Percentiles rank a stretch among this genome's conserved stretches.
These are phyloP conservation scores for Fusarium sp. DNA, from an alignment of 2,329 filamentous ascomycete genomes.

Conservation along the genomic window DNA sequence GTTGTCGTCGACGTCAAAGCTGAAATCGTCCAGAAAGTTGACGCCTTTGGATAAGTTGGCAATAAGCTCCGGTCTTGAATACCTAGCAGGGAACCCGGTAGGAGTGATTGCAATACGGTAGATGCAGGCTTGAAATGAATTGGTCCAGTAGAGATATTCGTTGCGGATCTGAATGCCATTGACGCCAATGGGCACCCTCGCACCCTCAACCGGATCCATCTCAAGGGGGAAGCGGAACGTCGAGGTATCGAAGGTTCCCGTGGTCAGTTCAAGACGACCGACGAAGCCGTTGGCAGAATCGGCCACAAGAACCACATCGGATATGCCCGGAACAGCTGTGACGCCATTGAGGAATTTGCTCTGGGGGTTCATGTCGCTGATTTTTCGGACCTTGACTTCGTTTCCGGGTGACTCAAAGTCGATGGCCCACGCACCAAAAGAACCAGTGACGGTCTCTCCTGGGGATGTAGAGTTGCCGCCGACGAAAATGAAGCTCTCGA, in stretches of 20 bases:
- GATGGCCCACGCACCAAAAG: slow-evolving; percentile 25
- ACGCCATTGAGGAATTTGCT: slow-evolving; percentile 27
- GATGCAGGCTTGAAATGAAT: slow-evolving; percentile 23
- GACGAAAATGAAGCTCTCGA: slow-evolving; percentile 28
- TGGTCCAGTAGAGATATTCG: slow-evolving; percentile 29
- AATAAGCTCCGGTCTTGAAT: slow-evolving; percentile 32
- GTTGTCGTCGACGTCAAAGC: slow-evolving; percentile 29
- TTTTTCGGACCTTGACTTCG: slow-evolving; percentile 9
- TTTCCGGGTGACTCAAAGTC: neutral
- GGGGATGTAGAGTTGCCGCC: slow-evolving; percentile 28
- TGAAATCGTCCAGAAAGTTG: slow-evolving; percentile 39
- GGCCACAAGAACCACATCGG: slow-evolving; percentile 12
- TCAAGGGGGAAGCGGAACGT: slow-evolving; percentile 20
- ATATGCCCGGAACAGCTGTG: neutral
- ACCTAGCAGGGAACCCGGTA: slow-evolving; percentile 8
- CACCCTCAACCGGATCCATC: slow-evolving; percentile 4
- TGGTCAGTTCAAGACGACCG: slow-evolving; percentile 5
- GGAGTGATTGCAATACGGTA: slow-evolving; percentile 28
- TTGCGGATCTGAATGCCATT: slow-evolving; percentile 31
- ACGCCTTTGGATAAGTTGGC: slow-evolving; percentile 19
- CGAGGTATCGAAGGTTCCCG: slow-evolving; percentile 13
- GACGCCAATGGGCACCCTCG: slow-evolving; percentile 19
- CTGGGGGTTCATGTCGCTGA: slow-evolving; percentile 21
- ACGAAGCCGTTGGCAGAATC: slow-evolving; percentile 17
- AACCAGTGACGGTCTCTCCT: slow-evolving; percentile 3